Evolutionary conservation across 2,329 filamentous ascomycete species (phyloP).

Genomic region (Pseudocercospora pini-densiflorae): DNA sequence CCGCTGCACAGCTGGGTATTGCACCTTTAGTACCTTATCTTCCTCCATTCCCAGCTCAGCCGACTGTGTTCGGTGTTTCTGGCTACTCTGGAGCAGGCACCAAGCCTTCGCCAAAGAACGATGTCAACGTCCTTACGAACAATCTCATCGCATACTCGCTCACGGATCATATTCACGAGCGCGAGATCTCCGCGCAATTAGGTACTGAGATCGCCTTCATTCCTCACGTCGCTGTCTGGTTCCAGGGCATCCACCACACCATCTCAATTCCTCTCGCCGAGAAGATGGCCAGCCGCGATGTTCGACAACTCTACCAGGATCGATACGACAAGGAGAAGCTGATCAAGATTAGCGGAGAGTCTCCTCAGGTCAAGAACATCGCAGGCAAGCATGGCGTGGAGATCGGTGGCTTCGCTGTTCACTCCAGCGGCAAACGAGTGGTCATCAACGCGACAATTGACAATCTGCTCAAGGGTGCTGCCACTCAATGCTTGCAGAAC

Average conservation of each 20-base stretch:
- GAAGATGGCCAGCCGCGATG: slow-evolving; percentile 86
- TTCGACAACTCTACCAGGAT: slow-evolving; percentile 94
- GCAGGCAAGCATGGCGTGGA: slow-evolving; percentile 85
- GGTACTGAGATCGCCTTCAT: slow-evolving; percentile 79
- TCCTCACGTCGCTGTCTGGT: slow-evolving; percentile 95
- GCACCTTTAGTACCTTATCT: slow-evolving; percentile 79
- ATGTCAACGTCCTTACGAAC: slow-evolving; percentile 78
- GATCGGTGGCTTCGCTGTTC: slow-evolving; percentile 94
- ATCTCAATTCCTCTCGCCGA: slow-evolving; percentile 87
- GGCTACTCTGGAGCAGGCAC: slow-evolving; percentile 96
- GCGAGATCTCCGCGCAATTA: slow-evolving; percentile 81
- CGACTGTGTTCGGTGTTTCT: slow-evolving; percentile 86
- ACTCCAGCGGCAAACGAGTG: slow-evolving; percentile 84
- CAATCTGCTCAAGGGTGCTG: slow-evolving; percentile 90
- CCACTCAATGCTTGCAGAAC: slow-evolving; percentile 92
- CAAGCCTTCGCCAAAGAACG: slow-evolving; percentile 93
- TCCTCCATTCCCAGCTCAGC: slow-evolving; percentile 64
- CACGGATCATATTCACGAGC: slow-evolving; percentile 94
- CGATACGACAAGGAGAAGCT: slow-evolving; percentile 95
- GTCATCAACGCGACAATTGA: slow-evolving; percentile 96
- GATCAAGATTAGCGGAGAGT: slow-evolving; percentile 87
- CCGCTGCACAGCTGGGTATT: slow-evolving; percentile 87
- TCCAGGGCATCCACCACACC: slow-evolving; percentile 91
- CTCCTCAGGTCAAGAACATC: slow-evolving; percentile 84
- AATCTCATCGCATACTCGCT: slow-evolving; percentile 91